Conservation (phyloP, 1,284 basidiomycete species). For the Ceraceosorus bombacis region DNA sequence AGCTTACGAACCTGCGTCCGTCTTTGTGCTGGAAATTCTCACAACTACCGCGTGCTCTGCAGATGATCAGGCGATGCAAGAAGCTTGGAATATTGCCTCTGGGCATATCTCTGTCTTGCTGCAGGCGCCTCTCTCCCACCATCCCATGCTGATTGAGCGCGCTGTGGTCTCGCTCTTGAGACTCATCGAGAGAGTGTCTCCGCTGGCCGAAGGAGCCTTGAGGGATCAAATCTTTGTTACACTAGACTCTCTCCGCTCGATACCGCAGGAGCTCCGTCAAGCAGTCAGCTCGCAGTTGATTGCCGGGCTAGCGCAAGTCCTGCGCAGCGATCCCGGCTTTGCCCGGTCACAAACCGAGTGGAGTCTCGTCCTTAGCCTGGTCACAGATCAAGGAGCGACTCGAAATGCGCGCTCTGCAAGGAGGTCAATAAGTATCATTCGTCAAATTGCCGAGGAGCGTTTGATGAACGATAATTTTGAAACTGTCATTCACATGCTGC, state of each 20-base stretch:
- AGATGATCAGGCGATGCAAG: conserved; percentile 67
- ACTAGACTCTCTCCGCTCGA: conserved; percentile 74
- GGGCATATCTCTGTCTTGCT: conserved; percentile 80
- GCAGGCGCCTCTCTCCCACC: conserved; percentile 69
- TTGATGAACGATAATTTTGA: conserved; percentile 71
- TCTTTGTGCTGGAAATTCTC: conserved; percentile 90
- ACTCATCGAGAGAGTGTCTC: conserved; percentile 14
- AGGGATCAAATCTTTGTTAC: conserved; percentile 89
- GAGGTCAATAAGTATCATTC: conserved; percentile 69
- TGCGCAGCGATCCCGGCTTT: conserved; percentile 63
- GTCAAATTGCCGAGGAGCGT: conserved; percentile 54
- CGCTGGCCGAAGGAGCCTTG: conserved; percentile 56
- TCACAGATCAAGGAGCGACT: conserved; percentile 65
- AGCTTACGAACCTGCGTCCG: conserved; percentile 85
- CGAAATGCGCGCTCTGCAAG: conserved; percentile 81
- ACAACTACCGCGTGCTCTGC: conserved; percentile 63
- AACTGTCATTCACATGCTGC: conserved; percentile 71
- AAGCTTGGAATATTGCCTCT: conserved; percentile 85
- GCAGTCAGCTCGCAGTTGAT: conserved; percentile 85
- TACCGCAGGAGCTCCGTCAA: conserved; percentile 69
- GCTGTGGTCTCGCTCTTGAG: conserved; percentile 62
- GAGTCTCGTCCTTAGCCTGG: conserved; percentile 83
- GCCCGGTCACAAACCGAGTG: conserved; percentile 82
- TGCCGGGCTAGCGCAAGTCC: conserved; percentile 69
- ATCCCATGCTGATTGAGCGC: conserved; percentile 84